Conservation (phyloP, 768 basidiomycete species). For the Hypholoma sublateritium region DNA sequence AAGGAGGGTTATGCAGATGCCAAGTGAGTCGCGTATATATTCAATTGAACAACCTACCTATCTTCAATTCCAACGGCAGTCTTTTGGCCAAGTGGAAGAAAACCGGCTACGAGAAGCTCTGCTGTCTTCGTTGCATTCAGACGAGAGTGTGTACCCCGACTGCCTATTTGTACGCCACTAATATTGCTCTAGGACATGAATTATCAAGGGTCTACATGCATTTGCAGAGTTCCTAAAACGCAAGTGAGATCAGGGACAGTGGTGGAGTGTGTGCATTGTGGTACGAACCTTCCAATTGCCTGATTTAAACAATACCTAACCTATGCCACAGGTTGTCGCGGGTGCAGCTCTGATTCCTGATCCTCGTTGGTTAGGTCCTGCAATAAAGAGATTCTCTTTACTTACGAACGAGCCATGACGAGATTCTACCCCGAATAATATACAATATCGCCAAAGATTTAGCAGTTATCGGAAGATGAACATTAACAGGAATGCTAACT, state of each 20-base stretch:
- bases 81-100: constrained; percentile 99
- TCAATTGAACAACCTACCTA: background rate
- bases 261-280: constrained; percentile 97
- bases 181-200: constrained; percentile 83
- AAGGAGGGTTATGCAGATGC: constrained; percentile 97
- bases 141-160: constrained; percentile 59
- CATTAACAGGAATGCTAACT: background rate
- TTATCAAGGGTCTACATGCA: constrained; percentile 97
- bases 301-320: constrained; percentile 3
- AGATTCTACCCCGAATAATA: background rate
- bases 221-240: constrained; percentile 95
- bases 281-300: constrained; percentile 47
- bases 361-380: background rate
- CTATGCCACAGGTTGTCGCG: constrained; percentile 68
- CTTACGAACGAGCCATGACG: background rate
- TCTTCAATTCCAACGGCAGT: constrained; percentile 39
- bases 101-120: constrained; percentile 95
- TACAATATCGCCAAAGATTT: too few species aligned
- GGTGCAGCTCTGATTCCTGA: constrained; percentile 81
- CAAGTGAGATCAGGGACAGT: constrained; percentile 87
- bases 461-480: background rate
- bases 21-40: constrained; percentile 51
- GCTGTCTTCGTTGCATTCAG: constrained; percentile 96
- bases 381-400: too few species aligned
- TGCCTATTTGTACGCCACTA: background rate